These are phyloP conservation scores for Lentinus tigrinus DNA, from an alignment of 768 basidiomycete genomes.

Conservation along the genomic window DNA sequence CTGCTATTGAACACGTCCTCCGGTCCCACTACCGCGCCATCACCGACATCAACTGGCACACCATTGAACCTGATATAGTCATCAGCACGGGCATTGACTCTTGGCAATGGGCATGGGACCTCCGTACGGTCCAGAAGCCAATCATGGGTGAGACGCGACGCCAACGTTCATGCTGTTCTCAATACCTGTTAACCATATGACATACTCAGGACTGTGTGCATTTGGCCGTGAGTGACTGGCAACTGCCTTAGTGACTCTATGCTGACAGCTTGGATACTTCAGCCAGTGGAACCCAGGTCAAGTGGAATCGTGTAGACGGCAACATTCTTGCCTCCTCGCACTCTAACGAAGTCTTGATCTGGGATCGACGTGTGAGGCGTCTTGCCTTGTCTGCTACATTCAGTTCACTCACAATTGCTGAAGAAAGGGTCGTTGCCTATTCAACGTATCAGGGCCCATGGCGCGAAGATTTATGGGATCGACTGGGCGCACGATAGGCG, in stretches of 20 bases:
- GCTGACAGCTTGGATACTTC: neutral
- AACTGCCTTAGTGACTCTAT: neutral
- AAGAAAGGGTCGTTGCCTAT: constrained; percentile 89
- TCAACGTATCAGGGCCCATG: constrained; percentile 73
- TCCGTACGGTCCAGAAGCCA: constrained; percentile 56
- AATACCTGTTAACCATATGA: neutral
- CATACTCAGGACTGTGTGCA: constrained; percentile 47
- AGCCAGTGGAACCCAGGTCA: constrained; percentile 93
- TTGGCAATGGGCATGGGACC: constrained; percentile 94
- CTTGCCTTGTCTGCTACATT: neutral
- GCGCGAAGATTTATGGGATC: constrained; percentile 94
- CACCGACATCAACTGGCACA: constrained; percentile 98
- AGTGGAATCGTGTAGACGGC: constrained; percentile 90
- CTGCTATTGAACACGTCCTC: constrained; percentile 81
- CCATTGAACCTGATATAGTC: constrained; percentile 77
- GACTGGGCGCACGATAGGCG: constrained; percentile 83
- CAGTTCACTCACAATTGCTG: neutral
- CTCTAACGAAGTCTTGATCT: constrained; percentile 81
- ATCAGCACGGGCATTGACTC: constrained; percentile 92
- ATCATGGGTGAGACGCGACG: constrained; percentile 50
- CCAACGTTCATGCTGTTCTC: neutral
- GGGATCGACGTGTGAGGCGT: constrained; percentile 83
- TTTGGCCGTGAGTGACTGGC: constrained; percentile 46
- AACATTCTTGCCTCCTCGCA: constrained; percentile 91
- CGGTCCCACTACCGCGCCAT: constrained; percentile 93